Evolutionary conservation across 768 basidiomycete genomes (phyloP).

Genomic region (Suillus decipiens): DNA sequence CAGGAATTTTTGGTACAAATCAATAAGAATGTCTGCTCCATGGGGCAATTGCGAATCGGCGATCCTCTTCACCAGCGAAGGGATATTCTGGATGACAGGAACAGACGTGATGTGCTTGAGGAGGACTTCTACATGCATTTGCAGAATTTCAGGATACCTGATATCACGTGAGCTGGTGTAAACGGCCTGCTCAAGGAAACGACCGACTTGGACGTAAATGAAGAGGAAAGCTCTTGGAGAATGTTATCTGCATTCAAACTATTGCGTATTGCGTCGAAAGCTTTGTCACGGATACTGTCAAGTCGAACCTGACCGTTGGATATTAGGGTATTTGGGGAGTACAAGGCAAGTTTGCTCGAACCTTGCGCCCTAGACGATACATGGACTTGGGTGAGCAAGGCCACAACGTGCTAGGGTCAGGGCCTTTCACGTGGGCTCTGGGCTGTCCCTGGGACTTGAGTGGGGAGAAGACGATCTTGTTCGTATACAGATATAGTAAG

Average conservation of each 20-base stretch:
- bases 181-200: not conserved
- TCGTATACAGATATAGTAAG: constrained; percentile 42
- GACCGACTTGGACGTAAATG: constrained; percentile 21
- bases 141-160: constrained; percentile 19
- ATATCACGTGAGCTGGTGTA: not conserved
- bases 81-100: constrained; percentile 16
- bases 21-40: constrained; percentile 26
- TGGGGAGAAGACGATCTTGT: constrained; percentile 33
- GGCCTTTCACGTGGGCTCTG: not conserved
- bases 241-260: constrained; percentile 27
- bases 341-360: constrained; percentile 5
- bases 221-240: constrained; percentile 23
- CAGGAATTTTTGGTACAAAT: constrained; percentile 21
- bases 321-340: not conserved
- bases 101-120: constrained; percentile 19
- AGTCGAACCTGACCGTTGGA: constrained; percentile 22
- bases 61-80: constrained; percentile 18
- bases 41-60: constrained; percentile 21
- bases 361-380: constrained; percentile 45
- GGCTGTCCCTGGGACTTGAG: constrained; percentile 25
- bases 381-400: constrained; percentile 46
- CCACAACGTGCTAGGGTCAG: constrained; percentile 6
- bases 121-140: constrained; percentile 28
- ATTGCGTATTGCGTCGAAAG: constrained; percentile 19
- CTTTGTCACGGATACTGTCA: constrained; percentile 18